Evolutionary conservation across 345 rosid genomes (phyloP).

Genomic region (Populus pruinosa): DNA sequence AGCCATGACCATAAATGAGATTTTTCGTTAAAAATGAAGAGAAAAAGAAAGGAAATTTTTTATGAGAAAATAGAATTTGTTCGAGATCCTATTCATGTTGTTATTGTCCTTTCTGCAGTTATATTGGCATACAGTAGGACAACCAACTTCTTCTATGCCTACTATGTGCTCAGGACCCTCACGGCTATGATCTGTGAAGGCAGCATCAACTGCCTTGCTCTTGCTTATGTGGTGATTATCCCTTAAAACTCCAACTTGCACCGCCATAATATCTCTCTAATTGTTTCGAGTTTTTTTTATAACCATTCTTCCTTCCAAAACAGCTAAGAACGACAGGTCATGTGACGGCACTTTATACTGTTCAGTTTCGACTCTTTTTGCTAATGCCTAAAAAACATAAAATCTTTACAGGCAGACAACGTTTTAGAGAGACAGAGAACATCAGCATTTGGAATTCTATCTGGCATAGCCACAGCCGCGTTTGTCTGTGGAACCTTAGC

Average conservation of each 20-base stretch:
- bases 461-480: slow-evolving; percentile 51
- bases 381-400: not conserved
- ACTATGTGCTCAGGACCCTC: slow-evolving; percentile 51
- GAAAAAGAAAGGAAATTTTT: no score
- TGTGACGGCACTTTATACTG: not conserved
- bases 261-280: not conserved
- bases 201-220: slow-evolving; percentile 65
- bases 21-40: no score
- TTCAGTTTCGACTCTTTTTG: not conserved
- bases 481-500: slow-evolving; percentile 57
- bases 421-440: slow-evolving; percentile 43
- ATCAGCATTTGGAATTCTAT: slow-evolving; percentile 66
- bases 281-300: no score
- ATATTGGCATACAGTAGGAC: slow-evolving; percentile 71
- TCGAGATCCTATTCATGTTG: no score
- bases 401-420: slow-evolving; percentile 59
- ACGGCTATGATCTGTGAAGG: slow-evolving; percentile 64
- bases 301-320: no score
- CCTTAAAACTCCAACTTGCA: not conserved
- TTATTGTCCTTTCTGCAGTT: slow-evolving; percentile 37
- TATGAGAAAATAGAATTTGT: no score
- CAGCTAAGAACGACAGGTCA: not conserved
- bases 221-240: slow-evolving; percentile 71
- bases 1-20: no score
- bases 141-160: slow-evolving; percentile 60